These are phyloP conservation scores for Marasmius oreades DNA, from an alignment of 1,284 basidiomycete genomes.

Conservation along the genomic window DNA sequence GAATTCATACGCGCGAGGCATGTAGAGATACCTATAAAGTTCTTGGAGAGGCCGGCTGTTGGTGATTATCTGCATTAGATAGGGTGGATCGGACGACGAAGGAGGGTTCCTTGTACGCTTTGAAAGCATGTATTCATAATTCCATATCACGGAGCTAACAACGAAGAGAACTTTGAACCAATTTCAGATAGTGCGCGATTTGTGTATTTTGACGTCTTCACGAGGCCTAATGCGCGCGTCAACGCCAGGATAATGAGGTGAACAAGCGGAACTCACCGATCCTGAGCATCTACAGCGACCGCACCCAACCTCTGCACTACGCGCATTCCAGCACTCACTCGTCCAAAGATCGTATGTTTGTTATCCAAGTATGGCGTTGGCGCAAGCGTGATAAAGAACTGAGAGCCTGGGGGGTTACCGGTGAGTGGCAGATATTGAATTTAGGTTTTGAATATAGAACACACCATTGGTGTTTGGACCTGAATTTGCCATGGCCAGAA, in stretches of 20 bases:
- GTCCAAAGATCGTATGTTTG: conserved; percentile 94
- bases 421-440: background rate
- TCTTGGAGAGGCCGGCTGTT: conserved; percentile 3
- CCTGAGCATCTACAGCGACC: conserved; percentile 76
- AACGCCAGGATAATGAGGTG: conserved; percentile 1
- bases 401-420: conserved; percentile 60
- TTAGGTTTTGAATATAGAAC: conserved; percentile 19
- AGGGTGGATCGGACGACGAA: too few relatives aligned
- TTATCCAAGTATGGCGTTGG: conserved; percentile 91
- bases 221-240: conserved; percentile 47
- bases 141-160: background rate
- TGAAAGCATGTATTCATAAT: too few relatives aligned
- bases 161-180: too few relatives aligned
- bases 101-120: too few relatives aligned
- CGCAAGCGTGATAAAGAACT: conserved; percentile 88
- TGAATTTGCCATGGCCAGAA: conserved; percentile 95
- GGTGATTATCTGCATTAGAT: conserved; percentile 1
- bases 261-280: conserved; percentile 49
- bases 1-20: conserved; percentile 20
- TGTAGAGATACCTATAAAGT: conserved; percentile 13
- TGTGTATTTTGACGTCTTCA: conserved; percentile 81
- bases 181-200: conserved; percentile 47
- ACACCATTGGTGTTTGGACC: conserved; percentile 91
- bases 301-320: conserved; percentile 81
- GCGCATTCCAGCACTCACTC: conserved; percentile 82